These are phyloP conservation scores for Pythium pyrilobum DNA, from an alignment of 352 stramenopile genomes.

Conservation along the genomic window DNA sequence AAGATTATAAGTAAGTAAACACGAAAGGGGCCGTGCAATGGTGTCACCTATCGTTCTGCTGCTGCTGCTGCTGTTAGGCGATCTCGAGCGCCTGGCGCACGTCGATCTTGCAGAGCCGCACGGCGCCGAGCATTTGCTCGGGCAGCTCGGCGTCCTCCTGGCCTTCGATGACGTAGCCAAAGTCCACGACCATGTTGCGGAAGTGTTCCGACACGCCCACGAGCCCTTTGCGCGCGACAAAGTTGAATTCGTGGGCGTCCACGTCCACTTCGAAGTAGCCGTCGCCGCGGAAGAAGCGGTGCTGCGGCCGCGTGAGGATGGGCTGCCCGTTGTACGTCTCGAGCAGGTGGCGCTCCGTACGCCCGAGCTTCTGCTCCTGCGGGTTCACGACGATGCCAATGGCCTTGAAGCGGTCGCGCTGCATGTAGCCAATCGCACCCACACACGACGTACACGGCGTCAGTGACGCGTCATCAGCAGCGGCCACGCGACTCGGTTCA, in stretches of 20 bases:
- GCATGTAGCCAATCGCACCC: neutral
- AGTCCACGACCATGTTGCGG: slow-evolving; percentile 79
- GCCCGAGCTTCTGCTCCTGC: slow-evolving; percentile 58
- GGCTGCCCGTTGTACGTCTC: slow-evolving; percentile 83
- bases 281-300: slow-evolving; percentile 62
- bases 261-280: slow-evolving; percentile 84
- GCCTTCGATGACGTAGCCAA: slow-evolving; percentile 77
- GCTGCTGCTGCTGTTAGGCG: too few relatives aligned
- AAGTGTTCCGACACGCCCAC: slow-evolving; percentile 70
- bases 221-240: slow-evolving; percentile 68
- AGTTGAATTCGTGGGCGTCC: slow-evolving; percentile 82
- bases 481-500: too few relatives aligned
- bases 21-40: too few relatives aligned
- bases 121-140: slow-evolving; percentile 68
- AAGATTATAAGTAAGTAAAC: too few relatives aligned
- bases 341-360: slow-evolving; percentile 66
- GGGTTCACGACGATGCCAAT: slow-evolving; percentile 80
- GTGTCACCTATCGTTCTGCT: too few relatives aligned
- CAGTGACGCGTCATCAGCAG: too few relatives aligned
- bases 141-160: slow-evolving; percentile 73
- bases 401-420: slow-evolving; percentile 79
- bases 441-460: neutral
- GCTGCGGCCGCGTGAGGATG: slow-evolving; percentile 74
- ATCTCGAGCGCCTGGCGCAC: slow-evolving; percentile 41
- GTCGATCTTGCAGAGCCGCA: slow-evolving; percentile 78